Evolutionary conservation across 2,329 filamentous ascomycete species (phyloP), one percentile per base, ranked within the genome.

Genomic region (Aspergillus tanneri): DNA sequence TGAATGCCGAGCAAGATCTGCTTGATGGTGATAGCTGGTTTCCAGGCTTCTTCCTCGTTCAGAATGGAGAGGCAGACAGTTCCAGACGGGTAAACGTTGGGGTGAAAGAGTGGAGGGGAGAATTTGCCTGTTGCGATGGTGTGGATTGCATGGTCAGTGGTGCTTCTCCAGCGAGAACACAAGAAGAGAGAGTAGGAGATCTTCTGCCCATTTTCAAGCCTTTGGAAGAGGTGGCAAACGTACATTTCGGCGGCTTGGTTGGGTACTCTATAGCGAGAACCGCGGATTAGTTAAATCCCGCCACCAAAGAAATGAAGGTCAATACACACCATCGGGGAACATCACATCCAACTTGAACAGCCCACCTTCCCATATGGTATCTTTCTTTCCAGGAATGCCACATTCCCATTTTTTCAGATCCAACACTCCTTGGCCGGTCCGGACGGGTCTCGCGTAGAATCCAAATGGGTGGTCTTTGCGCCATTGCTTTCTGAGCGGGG

Each of bases 1-100:
- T 99, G 93, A 49, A 99, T 95, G 40, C 93, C 93, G 1, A 97
- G 80, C 5, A 97, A 81, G 55, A 99, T 97, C 73, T 97, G 90
- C 74, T 96, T 97, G 69, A 99, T 90, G 0, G 93, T 99, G 64
- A 99, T 99, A 5, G 93, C 92, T 1, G 93, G 95, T 71, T 95
- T 95, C 93, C 95, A 99, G 5, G 88, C 91, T 69, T 99, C 93
- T 63, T 99, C 93, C 70, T 99, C 95, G 73, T 97, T 99, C 57
- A 99, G 75, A 58, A 99, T 99, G 22, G 90, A 96, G 18, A 99
- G 81, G 67, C 93, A 99, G 53, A 99, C 93, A 39, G 93, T 99
- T 58, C 93, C 95, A 0, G 92, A 97, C 0, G 93, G 93, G 69
- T 99, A 99, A 59, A 99, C 93, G 70, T 99, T 99, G 0, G 93